Base-by-base conservation (phyloP, 2,329 filamentous ascomycete genomes). In the Fusarium newnesense region DNA sequence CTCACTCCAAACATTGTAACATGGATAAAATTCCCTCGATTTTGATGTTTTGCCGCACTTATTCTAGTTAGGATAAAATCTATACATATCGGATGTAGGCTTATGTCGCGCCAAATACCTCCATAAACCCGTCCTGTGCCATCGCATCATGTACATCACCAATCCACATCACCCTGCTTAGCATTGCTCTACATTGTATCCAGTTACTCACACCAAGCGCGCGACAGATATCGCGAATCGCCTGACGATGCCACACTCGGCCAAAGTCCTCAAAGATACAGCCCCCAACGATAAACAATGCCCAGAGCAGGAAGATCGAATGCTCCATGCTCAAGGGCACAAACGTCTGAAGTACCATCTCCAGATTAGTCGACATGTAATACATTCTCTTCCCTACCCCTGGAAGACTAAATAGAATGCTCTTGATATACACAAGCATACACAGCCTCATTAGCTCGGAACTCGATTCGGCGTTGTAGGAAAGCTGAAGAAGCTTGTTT, bases 201-300 rank as follows among this genome's bases (percentile, higher is more conserved):
- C 34, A 54, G 5, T 2, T 10, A 0, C 2, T 7, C 7, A 40
- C 13, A 4, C 2, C 19, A 18, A 39, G 19, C 13, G 1, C 5
- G 0, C 7, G 0, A 2, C 34, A 39, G 0, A 0, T 18, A 5
- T 53, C 7, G 0, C 8, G 19, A 28, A 28, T 13, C 13, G 19
- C 4, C 24, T 7, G 13, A 4, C 13, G 19, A 18, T 54, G 34
- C 50, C 24, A 54, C 10, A 2, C 1, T 5, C 9, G 19, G 1
- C 2, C 15, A 54, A 39, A 54, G 2, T 40, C 34, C 19, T 54
- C 34, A 7, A 54, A 54, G 3, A 40, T n/a, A n/a, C 34, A 39
- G 1, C 24, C 7, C 0, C 50, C 34, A 5, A 15, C 10, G 0
- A 54, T 28, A 0, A 18, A 28, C 7, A 54, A 4, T 2, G 24